Base-by-base conservation (phyloP, 306 rosid species). In the Ceratonia siliqua region DNA sequence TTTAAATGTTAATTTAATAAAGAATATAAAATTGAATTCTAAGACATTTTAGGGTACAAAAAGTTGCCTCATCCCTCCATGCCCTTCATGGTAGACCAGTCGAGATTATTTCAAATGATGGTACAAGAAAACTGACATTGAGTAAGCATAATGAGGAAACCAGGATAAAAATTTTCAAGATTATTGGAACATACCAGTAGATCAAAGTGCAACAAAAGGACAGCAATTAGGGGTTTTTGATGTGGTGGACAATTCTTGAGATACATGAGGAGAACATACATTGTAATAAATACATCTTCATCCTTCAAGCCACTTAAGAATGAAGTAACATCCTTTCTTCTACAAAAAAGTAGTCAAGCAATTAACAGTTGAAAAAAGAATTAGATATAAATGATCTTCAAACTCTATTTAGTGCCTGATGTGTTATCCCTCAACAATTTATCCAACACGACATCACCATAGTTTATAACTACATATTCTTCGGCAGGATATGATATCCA, bases 191-290 rank as follows among this genome's bases (percentile, higher is more conserved):
- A 43, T 85, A 88, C 92, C 89, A 83, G 46, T 20, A 79, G 72
- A 76, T 76, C 81, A 17, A 83, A 63, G 85, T 81, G 77, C n/a
- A 88, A 79, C 70, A 85, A 57, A 58, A 85, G 85, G 45, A 83
- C 88, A 39, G 85, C 83, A 79, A 68, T 58, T 18, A 85, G 68
- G 20, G 89, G 82, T 27, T 78, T 88, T 42, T 79, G 78, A 58
- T 58, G 74, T 20, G 84, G 81, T 49, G 78, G 79, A 56, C 83
- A 85, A 62, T 66, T 73, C 18, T 68, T 84, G 41, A 88, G 88
- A 70, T 66, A 68, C 55, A 39, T 17, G 46, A 83, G 89, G 25
- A 88, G 64, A 73, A 72, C 52, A 64, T 70, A 62, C 86, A 83
- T 73, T 56, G 74, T 53, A 10, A 62, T 39, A 67, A 65, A 80